Evolutionary conservation across 1,284 basidiomycete species (phyloP).

Genomic region (Apiotrichum sp.): DNA sequence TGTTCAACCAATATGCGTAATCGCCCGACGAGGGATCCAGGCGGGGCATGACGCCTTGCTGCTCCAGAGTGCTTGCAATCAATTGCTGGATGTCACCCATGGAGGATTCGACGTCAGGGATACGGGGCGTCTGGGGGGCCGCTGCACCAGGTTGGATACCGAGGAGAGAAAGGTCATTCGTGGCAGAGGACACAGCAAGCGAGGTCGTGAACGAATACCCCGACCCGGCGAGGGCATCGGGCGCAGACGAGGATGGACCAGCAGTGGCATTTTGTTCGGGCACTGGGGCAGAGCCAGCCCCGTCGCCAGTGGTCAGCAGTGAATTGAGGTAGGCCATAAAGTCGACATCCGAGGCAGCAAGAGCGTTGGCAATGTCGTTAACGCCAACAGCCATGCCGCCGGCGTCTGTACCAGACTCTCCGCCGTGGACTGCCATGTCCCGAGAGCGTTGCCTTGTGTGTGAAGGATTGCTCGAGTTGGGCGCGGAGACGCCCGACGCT

Average conservation of each 20-base stretch:
- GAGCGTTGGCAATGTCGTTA: slow-evolving; percentile 15
- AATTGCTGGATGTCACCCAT: slow-evolving; percentile 18
- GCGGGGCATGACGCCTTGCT: slow-evolving; percentile 11
- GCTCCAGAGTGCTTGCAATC: slow-evolving; percentile 13
- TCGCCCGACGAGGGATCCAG: not conserved
- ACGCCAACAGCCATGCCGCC: slow-evolving; percentile 13
- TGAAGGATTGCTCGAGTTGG: no score
- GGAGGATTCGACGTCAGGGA: not conserved
- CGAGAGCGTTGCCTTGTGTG: no score
- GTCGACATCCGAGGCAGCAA: slow-evolving; percentile 19
- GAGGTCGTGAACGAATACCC: not conserved
- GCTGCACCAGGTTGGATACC: not conserved
- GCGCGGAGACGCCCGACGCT: no score
- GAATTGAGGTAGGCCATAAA: slow-evolving; percentile 25
- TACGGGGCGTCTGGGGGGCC: not conserved
- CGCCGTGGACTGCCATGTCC: not conserved
- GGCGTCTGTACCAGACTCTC: not conserved
- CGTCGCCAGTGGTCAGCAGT: slow-evolving; percentile 1
- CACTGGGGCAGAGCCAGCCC: no score
- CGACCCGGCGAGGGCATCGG: not conserved
- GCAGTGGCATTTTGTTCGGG: not conserved
- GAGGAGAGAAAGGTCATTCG: slow-evolving; percentile 1
- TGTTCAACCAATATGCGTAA: slow-evolving; percentile 2
- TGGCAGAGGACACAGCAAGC: not conserved
- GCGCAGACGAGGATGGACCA: not conserved